Evolutionary conservation across 129 eudicot species (phyloP).

Genomic region (Arctium minus): DNA sequence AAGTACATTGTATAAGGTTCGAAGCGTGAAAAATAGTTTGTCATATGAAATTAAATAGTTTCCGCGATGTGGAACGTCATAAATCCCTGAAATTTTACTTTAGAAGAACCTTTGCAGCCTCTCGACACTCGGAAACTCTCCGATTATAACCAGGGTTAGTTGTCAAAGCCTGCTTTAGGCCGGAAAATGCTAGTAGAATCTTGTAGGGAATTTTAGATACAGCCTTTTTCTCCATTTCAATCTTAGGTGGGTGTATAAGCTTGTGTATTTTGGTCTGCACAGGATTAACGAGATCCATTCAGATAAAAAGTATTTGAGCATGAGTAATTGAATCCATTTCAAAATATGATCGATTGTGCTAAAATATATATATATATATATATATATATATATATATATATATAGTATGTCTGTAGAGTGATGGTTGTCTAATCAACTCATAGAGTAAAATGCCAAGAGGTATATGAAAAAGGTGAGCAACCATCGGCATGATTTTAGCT

Average conservation of each 20-base stretch:
- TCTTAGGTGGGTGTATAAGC: constrained; percentile 57
- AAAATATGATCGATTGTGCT: too few species aligned
- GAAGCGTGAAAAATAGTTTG: too few species aligned
- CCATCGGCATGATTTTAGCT: too few species aligned
- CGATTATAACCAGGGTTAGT: constrained; percentile 77
- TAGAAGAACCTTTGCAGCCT: constrained; percentile 76
- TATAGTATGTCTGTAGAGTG: too few species aligned
- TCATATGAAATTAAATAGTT: background rate
- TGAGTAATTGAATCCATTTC: background rate
- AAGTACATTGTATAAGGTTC: background rate
- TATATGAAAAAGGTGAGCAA: too few species aligned
- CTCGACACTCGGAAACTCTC: constrained; percentile 86
- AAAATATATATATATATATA: too few species aligned
- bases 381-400: too few species aligned
- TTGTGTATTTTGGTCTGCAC: constrained; percentile 80
- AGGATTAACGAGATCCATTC: constrained; percentile 11
- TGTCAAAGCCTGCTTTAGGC: constrained; percentile 81
- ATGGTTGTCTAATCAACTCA: too few species aligned
- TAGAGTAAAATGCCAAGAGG: too few species aligned
- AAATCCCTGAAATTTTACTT: constrained; percentile 34
- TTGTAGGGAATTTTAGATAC: constrained; percentile 46
- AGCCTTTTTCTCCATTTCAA: constrained; percentile 25
- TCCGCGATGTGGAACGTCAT: background rate
- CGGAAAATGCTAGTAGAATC: constrained; percentile 89
- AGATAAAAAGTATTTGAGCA: background rate